These are phyloP conservation scores for Herpetomonas muscarum DNA, from an alignment of 208 protist genomes.

Conservation along the genomic window DNA sequence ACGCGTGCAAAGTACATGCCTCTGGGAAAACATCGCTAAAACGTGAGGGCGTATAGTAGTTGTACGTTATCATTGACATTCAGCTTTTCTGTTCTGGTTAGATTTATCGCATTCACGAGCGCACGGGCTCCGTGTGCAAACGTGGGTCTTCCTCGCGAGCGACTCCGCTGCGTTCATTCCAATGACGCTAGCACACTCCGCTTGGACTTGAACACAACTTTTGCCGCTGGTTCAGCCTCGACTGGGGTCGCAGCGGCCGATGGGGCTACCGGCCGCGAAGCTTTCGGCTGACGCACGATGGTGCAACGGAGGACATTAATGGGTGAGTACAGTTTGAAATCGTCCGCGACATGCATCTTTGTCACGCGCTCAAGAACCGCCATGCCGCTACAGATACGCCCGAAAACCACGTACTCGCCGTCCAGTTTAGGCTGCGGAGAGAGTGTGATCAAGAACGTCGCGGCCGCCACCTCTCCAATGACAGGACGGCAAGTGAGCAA, in stretches of 20 bases:
- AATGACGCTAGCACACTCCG: not conserved
- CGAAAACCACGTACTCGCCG: slow-evolving; percentile 43
- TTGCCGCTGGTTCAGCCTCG: not conserved
- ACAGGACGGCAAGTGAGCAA: slow-evolving; percentile 29
- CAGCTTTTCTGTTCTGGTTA: no score
- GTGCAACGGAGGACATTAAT: slow-evolving; percentile 25
- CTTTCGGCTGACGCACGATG: slow-evolving; percentile 5
- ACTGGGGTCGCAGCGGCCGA: not conserved
- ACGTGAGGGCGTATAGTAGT: no score
- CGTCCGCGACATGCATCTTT: slow-evolving; percentile 23
- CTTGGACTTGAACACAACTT: not conserved
- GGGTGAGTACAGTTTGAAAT: slow-evolving; percentile 35
- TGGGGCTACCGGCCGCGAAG: not conserved
- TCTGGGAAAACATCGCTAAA: no score
- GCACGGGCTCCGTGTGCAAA: no score
- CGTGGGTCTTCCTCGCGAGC: no score
- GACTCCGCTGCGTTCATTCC: not conserved
- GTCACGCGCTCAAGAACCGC: slow-evolving; percentile 26
- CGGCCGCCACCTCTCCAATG: slow-evolving; percentile 14
- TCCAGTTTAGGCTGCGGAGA: slow-evolving; percentile 54
- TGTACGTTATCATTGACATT: no score
- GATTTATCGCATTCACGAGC: no score
- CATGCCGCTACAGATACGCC: slow-evolving; percentile 54
- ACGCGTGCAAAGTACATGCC: no score
- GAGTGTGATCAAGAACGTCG: slow-evolving; percentile 46